Conservation (phyloP, 495 filamentous ascomycete genomes). For the Sordaria brevicollis region DNA sequence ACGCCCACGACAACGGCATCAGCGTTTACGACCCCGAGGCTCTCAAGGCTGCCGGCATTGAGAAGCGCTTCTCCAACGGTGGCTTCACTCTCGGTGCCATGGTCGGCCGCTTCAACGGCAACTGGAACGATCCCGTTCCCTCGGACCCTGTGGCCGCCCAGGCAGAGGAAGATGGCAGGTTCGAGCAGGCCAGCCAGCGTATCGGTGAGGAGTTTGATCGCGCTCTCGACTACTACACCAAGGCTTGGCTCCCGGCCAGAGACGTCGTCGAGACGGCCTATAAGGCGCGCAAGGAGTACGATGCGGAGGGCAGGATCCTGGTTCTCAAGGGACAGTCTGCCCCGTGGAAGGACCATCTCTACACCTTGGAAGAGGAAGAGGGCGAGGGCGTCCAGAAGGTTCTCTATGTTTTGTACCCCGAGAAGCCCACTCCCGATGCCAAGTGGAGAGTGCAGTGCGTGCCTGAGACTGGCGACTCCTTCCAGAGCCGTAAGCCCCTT, state of each 20-base stretch:
- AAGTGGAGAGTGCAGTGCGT: conserved; percentile 94
- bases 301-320: conserved; percentile 67
- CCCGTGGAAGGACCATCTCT: conserved; percentile 95
- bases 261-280: conserved; percentile 66
- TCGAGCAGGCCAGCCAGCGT: conserved; percentile 61
- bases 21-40: conserved; percentile 59
- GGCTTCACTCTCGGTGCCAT: conserved; percentile 76
- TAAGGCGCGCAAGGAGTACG: conserved; percentile 47
- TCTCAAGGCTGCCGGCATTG: conserved; percentile 51
- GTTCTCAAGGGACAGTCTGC: conserved; percentile 63
- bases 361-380: conserved; percentile 62
- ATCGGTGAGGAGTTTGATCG: conserved; percentile 78
- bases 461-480: conserved; percentile 66
- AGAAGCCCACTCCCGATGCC: conserved; percentile 53
- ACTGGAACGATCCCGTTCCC: conserved; percentile 47
- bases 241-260: conserved; percentile 81
- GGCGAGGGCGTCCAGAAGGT: conserved; percentile 40
- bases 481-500: conserved; percentile 79
- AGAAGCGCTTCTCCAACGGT: conserved; percentile 71
- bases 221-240: conserved; percentile 60
- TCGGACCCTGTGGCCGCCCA: conserved; percentile 49
- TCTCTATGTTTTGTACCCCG: conserved; percentile 91
- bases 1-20: conserved; percentile 96
- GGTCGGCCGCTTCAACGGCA: conserved; percentile 72
- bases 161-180: conserved; percentile 67